Conservation (phyloP, 768 basidiomycete species). For the Mrakia frigida region DNA sequence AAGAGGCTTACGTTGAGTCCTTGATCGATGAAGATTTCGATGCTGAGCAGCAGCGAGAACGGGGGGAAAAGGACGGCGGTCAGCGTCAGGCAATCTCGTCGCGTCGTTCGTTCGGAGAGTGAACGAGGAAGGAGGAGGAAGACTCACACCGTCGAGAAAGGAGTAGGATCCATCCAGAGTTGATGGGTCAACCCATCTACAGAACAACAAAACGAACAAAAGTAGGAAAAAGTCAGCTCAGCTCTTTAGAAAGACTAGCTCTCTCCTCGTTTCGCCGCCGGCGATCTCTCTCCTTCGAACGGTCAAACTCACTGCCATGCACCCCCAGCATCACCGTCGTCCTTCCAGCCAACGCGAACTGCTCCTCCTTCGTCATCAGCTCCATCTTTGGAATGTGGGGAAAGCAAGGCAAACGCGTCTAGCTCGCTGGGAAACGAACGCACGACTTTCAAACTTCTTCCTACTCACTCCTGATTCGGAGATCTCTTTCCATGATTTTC, state of each 20-base stretch:
- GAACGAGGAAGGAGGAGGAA: background rate
- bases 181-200: background rate
- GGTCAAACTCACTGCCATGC: background rate
- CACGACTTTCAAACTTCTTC: no score
- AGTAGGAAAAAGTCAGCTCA: no score
- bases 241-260: no score
- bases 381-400: slow-evolving; percentile 12
- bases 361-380: slow-evolving; percentile 14
- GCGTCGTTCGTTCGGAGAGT: background rate
- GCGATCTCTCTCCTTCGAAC: no score
- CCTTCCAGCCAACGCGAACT: slow-evolving; percentile 6
- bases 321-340: slow-evolving; percentile 18
- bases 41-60: background rate
- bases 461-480: no score
- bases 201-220: background rate
- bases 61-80: no score
- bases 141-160: slow-evolving; percentile 13
- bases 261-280: background rate
- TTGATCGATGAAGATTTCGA: slow-evolving; percentile 5
- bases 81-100: background rate
- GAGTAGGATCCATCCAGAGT: slow-evolving; percentile 12
- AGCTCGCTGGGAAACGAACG: no score
- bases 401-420: no score
- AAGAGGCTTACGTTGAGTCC: background rate
- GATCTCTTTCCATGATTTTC: no score